Conservation (phyloP, 257 asterid species). For the Nicotiana obtusifolia region DNA sequence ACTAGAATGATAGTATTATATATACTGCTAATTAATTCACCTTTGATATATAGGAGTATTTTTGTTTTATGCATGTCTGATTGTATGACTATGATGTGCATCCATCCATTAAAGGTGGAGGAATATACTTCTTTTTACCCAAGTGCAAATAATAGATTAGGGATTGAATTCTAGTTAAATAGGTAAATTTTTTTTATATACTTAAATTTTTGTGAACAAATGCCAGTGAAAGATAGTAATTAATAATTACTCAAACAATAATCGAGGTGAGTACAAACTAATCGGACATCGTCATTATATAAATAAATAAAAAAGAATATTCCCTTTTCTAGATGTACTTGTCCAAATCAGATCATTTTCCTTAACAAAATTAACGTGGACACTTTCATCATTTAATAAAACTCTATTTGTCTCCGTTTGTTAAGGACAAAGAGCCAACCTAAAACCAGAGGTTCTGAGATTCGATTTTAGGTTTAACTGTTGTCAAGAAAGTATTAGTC, state of each 20-base stretch:
- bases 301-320: neutral
- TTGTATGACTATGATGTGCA: neutral
- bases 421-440: conserved; percentile 3
- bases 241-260: no score
- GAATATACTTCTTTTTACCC: neutral
- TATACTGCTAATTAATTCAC: no score
- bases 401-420: neutral
- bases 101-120: neutral
- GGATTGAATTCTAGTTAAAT: no score
- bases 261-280: neutral
- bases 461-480: neutral
- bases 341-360: neutral
- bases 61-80: no score
- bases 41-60: neutral
- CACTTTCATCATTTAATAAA: neutral
- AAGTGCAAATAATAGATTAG: neutral
- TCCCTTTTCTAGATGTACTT: neutral
- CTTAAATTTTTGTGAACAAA: neutral
- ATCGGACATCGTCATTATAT: no score
- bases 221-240: neutral
- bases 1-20: neutral
- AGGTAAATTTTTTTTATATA: no score
- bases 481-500: neutral
- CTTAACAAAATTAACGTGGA: neutral
- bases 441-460: neutral